Evolutionary conservation across 1,284 basidiomycete species (phyloP).

Genomic region (Mycosarcoma maydis): DNA sequence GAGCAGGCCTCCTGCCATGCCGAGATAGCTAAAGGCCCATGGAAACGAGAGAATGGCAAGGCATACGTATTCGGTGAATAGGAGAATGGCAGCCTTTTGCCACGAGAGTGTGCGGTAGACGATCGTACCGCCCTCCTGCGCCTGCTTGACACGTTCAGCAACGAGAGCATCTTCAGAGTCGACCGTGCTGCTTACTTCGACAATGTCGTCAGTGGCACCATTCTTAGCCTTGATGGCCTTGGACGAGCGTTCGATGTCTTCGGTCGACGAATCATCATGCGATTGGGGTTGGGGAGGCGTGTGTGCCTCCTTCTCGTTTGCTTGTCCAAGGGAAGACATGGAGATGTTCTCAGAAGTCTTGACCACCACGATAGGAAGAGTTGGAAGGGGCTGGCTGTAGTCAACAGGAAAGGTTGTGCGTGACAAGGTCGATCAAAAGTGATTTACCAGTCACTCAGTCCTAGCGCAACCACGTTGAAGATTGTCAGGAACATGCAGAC

Average conservation of each 20-base stretch:
- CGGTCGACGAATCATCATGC: conserved; percentile 18
- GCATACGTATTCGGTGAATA: conserved; percentile 62
- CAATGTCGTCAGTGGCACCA: conserved; percentile 11
- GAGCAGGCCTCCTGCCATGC: conserved; percentile 61
- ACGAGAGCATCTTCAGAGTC: conserved; percentile 31
- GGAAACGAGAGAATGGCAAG: conserved; percentile 61
- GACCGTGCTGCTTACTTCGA: conserved; percentile 24
- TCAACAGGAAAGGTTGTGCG: too few relatives aligned
- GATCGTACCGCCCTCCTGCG: conserved; percentile 50
- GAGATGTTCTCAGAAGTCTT: too few relatives aligned
- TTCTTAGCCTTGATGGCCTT: conserved; percentile 20
- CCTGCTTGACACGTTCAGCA: conserved; percentile 24
- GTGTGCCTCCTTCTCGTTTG: conserved; percentile 22
- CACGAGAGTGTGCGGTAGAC: conserved; percentile 54
- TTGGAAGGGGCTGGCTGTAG: too few relatives aligned
- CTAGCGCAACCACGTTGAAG: conserved; percentile 2
- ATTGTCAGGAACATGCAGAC: too few relatives aligned
- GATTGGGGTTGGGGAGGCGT: conserved; percentile 10
- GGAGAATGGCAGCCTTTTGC: conserved; percentile 52
- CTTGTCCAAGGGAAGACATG: conserved; percentile 26
- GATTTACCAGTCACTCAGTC: conserved; percentile 4
- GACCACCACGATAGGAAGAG: too few relatives aligned
- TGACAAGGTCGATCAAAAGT: neutral
- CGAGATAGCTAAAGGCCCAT: conserved; percentile 53
- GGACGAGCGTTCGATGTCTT: conserved; percentile 27